Conservation (phyloP, 306 rosid species). For the Sechiopsis laciniata region DNA sequence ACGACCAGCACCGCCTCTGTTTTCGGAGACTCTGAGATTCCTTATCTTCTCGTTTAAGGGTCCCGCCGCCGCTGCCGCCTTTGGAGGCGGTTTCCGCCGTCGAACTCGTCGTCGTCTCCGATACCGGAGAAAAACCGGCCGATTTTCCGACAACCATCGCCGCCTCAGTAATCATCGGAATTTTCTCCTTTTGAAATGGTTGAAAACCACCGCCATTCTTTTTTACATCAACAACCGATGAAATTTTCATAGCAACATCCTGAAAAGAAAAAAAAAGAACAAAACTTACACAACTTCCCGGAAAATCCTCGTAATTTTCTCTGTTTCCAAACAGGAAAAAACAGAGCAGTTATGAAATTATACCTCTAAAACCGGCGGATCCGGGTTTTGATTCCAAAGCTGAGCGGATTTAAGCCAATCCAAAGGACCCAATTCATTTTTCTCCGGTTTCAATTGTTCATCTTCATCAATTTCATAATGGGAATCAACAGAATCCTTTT, state of each 20-base stretch:
- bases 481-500: slow-evolving; percentile 32
- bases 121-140: neutral
- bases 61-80: slow-evolving; percentile 22
- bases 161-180: slow-evolving; percentile 25
- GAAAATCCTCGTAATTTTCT: neutral
- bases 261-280: neutral
- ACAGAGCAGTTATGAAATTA: neutral
- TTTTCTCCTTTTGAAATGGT: slow-evolving; percentile 63
- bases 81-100: slow-evolving; percentile 34
- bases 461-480: slow-evolving; percentile 37
- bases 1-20: slow-evolving; percentile 84
- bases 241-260: slow-evolving; percentile 43
- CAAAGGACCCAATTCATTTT: slow-evolving; percentile 54
- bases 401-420: slow-evolving; percentile 96
- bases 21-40: slow-evolving; percentile 57
- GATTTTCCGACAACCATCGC: slow-evolving; percentile 19
- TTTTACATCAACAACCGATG: slow-evolving; percentile 55
- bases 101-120: slow-evolving; percentile 49
- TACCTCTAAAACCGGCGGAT: slow-evolving; percentile 53
- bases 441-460: slow-evolving; percentile 8
- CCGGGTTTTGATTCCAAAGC: slow-evolving; percentile 62
- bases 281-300: neutral
- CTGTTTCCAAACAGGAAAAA: neutral
- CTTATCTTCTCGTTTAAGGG: slow-evolving; percentile 45
- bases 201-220: slow-evolving; percentile 69